Base-by-base conservation (phyloP, 2,329 filamentous ascomycete genomes). In the Claviceps digitariae region DNA sequence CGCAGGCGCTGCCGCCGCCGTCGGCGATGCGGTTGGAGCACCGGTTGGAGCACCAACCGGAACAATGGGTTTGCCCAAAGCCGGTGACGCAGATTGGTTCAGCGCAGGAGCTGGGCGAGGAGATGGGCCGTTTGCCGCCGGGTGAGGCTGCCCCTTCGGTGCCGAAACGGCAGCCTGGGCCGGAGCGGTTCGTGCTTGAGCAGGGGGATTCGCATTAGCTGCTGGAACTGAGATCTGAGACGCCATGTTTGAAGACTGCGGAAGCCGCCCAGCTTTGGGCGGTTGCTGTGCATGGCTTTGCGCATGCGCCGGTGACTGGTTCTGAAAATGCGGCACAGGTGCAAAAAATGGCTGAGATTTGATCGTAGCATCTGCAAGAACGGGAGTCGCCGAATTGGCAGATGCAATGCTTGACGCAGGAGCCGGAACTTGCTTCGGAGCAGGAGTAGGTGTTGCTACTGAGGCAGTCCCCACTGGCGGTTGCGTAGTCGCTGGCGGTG, bases 11-110 rank as follows among this genome's bases (percentile, higher is more conserved):
- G 57, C 45, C 34, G 31, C 46, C 3, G 57, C 43, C 34, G 31
- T 47, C 15, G 50, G 36, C 15, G 50, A 29, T 34, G 25, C 17
- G 45, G 17, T 15, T 20, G 25, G 17, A 47, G 45, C 27, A 5
- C n/a, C 36, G 20, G 34, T 9, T 13, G 55, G 36, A 25, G 49
- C 54, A 7, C n/a, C 36, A 23, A 34, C 6, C 12, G 55, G 34
- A 29, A 49, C 54, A 4, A 21, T 27, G 27, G 41, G n/a, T 36
- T 63, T 66, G 13, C 56, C 54, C n/a, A 55, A 51, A 25, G 60
- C 53, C 4, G 51, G 9, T 10, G 54, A 20, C n/a, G 50, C 40
- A 31, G 55, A 52, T 12, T 56, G 57, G 29, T 48, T 47, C 17
- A 54, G 45, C n/a, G 53, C 31, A 27, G 29, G n/a, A 27, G 49